Percentiles rank a stretch among this genome's conserved stretches.
phyloP scores from a whole-genome alignment of 345 rosid species.

The Salix koriyanagi region DNA sequence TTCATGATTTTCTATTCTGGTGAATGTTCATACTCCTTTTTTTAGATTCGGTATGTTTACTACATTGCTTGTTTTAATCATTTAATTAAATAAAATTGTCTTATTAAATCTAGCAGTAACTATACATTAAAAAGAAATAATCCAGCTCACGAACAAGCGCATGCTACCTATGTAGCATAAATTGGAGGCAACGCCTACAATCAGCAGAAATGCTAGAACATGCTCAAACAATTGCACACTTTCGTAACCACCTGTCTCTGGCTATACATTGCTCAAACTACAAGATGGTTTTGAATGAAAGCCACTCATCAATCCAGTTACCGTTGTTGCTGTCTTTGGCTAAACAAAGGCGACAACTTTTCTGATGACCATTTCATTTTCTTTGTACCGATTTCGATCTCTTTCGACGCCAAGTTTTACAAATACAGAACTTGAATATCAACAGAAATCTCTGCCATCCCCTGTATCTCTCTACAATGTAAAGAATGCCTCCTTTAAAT shows the following conservation, averaged over 20 bases:
- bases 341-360: neutral
- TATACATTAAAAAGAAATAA: no score
- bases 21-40: no score
- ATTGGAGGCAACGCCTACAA: conserved; percentile 96
- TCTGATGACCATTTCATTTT: neutral
- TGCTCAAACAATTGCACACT: conserved; percentile 82
- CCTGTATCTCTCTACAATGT: neutral
- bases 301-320: neutral
- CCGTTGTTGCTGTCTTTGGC: neutral
- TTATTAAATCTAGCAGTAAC: no score
- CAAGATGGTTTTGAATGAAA: conserved; percentile 12
- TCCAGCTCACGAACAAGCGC: no score
- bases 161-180: conserved; percentile 51
- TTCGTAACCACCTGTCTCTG: conserved; percentile 15
- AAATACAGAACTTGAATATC: neutral
- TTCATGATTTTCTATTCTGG: no score
- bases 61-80: no score
- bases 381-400: neutral
- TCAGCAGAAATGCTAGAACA: conserved; percentile 70
- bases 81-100: no score
- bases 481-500: conserved; percentile 6
- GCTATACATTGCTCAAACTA: conserved; percentile 37
- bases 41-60: no score
- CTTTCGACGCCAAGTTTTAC: neutral
- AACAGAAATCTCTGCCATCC: neutral